Evolutionary conservation across 2,329 filamentous ascomycete genomes (phyloP).

Genomic region (Pseudocercospora eumusae): DNA sequence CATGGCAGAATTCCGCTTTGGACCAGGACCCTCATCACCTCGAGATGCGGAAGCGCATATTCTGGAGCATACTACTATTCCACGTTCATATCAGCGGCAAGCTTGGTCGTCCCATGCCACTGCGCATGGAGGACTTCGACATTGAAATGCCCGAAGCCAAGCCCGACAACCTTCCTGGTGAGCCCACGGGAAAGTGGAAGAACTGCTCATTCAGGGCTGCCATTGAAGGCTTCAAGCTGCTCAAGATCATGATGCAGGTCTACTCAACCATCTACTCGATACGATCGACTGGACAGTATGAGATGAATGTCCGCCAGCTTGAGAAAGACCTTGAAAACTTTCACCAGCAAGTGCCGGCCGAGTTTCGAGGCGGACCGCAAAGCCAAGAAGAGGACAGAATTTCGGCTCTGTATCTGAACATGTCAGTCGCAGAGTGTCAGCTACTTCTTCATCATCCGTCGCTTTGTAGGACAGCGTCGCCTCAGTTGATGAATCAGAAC

Average conservation of each 20-base stretch:
- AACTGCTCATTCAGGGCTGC: constrained; percentile 69
- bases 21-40: constrained; percentile 64
- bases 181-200: constrained; percentile 51
- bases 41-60: constrained; percentile 75
- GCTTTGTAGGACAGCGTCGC: constrained; percentile 53
- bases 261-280: constrained; percentile 76
- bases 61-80: constrained; percentile 71
- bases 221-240: constrained; percentile 64
- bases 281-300: constrained; percentile 58
- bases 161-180: constrained; percentile 68
- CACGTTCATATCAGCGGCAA: constrained; percentile 71
- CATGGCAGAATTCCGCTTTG: constrained; percentile 53
- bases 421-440: constrained; percentile 52
- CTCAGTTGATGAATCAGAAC: constrained; percentile 61
- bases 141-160: constrained; percentile 72
- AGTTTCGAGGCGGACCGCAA: constrained; percentile 54
- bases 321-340: constrained; percentile 66
- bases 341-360: constrained; percentile 63
- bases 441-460: constrained; percentile 57
- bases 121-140: constrained; percentile 74
- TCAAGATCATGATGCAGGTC: constrained; percentile 70
- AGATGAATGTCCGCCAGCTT: constrained; percentile 62
- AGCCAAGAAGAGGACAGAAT: constrained; percentile 52
- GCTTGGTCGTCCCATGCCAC: constrained; percentile 73
- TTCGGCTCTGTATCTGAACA: constrained; percentile 52